Evolutionary conservation across 1,139 yeast species (phyloP).

Genomic region (Wickerhamiella infanticola): DNA sequence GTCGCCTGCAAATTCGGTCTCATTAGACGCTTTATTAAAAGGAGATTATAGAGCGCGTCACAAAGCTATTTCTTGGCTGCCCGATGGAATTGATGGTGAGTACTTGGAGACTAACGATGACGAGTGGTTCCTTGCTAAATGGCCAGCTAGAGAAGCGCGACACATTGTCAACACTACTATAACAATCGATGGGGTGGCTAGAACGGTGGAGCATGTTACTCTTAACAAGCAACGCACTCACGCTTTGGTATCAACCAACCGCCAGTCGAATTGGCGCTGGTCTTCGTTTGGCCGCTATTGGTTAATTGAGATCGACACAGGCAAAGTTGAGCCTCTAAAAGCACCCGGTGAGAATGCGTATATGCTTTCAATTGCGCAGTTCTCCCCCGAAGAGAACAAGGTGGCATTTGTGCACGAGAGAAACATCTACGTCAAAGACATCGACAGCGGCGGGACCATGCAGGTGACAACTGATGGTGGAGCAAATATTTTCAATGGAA

Average conservation of each 20-base stretch:
- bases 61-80: slow-evolving; percentile 10
- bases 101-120: slow-evolving; percentile 12
- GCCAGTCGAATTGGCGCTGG: slow-evolving; percentile 53
- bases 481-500: slow-evolving; percentile 56
- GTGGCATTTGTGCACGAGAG: slow-evolving; percentile 54
- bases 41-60: slow-evolving; percentile 17
- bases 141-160: slow-evolving; percentile 17
- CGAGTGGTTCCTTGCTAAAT: slow-evolving; percentile 12
- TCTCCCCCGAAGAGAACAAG: slow-evolving; percentile 58
- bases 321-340: slow-evolving; percentile 30
- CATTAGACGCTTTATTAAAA: slow-evolving; percentile 17
- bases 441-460: slow-evolving; percentile 16
- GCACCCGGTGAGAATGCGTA: slow-evolving; percentile 17
- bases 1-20: not conserved
- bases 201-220: slow-evolving; percentile 16
- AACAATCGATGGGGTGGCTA: slow-evolving; percentile 13
- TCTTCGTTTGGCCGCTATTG: slow-evolving; percentile 56
- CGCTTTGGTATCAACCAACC: slow-evolving; percentile 38
- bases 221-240: slow-evolving; percentile 28
- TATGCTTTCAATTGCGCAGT: slow-evolving; percentile 38
- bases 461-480: slow-evolving; percentile 60
- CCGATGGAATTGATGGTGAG: slow-evolving; percentile 18
- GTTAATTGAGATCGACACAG: slow-evolving; percentile 34
- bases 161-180: slow-evolving; percentile 11
- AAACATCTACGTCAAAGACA: slow-evolving; percentile 35